Evolutionary conservation across 345 rosid species (phyloP).

Genomic region (Populus alba): DNA sequence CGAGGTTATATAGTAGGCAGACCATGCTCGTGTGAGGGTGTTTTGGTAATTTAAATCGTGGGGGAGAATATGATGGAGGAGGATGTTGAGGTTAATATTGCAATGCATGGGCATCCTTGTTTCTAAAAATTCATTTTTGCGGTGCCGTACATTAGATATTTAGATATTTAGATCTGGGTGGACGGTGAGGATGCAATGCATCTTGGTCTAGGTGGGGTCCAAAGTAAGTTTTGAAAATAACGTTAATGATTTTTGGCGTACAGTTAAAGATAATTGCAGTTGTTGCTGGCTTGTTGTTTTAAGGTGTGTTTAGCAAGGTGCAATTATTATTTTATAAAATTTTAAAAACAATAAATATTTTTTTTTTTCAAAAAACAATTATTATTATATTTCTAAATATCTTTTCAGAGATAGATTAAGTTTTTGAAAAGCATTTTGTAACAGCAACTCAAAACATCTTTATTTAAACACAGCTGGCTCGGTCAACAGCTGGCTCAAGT

Average conservation of each 20-base stretch:
- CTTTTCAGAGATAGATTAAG: too few species aligned
- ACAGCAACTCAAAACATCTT: too few species aligned
- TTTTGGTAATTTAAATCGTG: background rate
- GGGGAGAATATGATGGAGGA: too few species aligned
- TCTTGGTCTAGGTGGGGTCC: background rate
- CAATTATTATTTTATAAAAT: too few species aligned
- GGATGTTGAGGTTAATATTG: background rate
- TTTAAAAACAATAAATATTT: too few species aligned
- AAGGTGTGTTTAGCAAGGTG: too few species aligned
- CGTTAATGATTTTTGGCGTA: background rate
- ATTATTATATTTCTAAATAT: too few species aligned
- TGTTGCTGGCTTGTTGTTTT: background rate
- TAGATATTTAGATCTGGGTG: background rate
- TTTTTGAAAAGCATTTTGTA: too few species aligned
- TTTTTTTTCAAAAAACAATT: too few species aligned
- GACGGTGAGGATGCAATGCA: slow-evolving; percentile 3
- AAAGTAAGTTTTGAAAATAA: background rate
- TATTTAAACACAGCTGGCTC: too few species aligned
- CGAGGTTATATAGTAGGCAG: background rate
- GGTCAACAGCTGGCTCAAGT: too few species aligned
- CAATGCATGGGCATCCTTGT: background rate
- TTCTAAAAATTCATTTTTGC: background rate
- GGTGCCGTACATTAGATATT: background rate
- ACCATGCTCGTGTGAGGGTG: background rate
- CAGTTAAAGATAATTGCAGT: background rate